Percentiles rank a stretch among this genome's conserved stretches.
phyloP scores from a whole-genome alignment of 805 yeast species.

The Kuraishia piskuri region DNA sequence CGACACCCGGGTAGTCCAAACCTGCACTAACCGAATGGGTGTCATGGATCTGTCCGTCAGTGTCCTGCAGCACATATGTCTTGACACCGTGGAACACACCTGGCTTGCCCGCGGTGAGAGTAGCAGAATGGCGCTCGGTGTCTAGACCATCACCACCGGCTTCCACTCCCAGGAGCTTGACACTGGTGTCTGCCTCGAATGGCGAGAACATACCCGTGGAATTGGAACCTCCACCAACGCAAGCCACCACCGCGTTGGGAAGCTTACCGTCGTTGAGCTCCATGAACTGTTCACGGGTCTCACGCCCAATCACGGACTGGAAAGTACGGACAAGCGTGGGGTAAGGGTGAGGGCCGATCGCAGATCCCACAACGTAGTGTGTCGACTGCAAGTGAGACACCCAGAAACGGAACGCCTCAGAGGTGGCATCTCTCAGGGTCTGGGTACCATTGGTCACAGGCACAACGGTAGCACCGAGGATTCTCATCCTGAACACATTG shows the following conservation, averaged over 20 bases:
- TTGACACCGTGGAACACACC: slow-evolving; percentile 98
- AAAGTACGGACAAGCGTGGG: slow-evolving; percentile 97
- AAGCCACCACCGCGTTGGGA: slow-evolving; percentile 93
- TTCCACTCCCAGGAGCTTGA: slow-evolving; percentile 85
- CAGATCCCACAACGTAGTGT: slow-evolving; percentile 95
- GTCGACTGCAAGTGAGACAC: slow-evolving; percentile 79
- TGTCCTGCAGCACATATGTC: slow-evolving; percentile 85
- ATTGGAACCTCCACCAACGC: slow-evolving; percentile 99
- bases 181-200: slow-evolving; percentile 73
- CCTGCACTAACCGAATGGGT: slow-evolving; percentile 99
- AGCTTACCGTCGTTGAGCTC: slow-evolving; percentile 70
- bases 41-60: slow-evolving; percentile 94
- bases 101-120: slow-evolving; percentile 87
- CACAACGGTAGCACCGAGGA: slow-evolving; percentile 91
- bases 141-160: slow-evolving; percentile 98
- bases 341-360: slow-evolving; percentile 98
- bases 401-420: slow-evolving; percentile 96
- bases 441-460: slow-evolving; percentile 92
- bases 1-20: slow-evolving; percentile 98
- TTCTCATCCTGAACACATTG: slow-evolving; percentile 95
- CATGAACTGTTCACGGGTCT: slow-evolving; percentile 85
- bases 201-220: slow-evolving; percentile 95
- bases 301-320: slow-evolving; percentile 95
- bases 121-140: slow-evolving; percentile 86
- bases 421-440: slow-evolving; percentile 95